These are phyloP conservation scores for Penicillium sp. DNA, from an alignment of 2,329 filamentous ascomycete genomes.

Conservation along the genomic window DNA sequence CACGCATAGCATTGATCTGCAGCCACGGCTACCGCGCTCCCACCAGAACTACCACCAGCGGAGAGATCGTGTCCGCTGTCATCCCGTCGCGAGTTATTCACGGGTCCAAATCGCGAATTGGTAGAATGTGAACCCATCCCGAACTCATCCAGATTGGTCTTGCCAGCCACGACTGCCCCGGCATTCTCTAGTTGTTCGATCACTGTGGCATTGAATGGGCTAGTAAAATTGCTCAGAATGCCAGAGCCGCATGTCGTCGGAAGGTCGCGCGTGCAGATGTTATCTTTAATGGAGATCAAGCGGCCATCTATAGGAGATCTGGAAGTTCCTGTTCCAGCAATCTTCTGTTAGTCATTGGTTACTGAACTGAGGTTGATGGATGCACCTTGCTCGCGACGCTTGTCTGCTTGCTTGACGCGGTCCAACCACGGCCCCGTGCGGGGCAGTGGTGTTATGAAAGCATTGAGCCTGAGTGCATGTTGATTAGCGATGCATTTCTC, in stretches of 20 bases:
- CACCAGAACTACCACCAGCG: slow-evolving; percentile 87
- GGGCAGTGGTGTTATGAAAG: slow-evolving; percentile 41
- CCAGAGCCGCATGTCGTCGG: slow-evolving; percentile 80
- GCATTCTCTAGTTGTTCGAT: slow-evolving; percentile 63
- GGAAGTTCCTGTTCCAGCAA: slow-evolving; percentile 25
- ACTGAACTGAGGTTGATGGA: neutral
- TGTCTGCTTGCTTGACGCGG: slow-evolving; percentile 38
- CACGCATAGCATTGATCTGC: slow-evolving; percentile 60
- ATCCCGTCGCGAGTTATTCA: slow-evolving; percentile 52
- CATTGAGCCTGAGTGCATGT: slow-evolving; percentile 37
- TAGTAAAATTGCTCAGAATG: slow-evolving; percentile 67
- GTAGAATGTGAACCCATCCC: slow-evolving; percentile 86
- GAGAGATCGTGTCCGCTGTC: slow-evolving; percentile 52
- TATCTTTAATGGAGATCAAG: slow-evolving; percentile 70
- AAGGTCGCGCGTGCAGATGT: slow-evolving; percentile 64
- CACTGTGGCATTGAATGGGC: slow-evolving; percentile 80
- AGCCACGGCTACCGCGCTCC: slow-evolving; percentile 82
- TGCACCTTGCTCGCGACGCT: slow-evolving; percentile 35
- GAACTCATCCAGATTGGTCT: slow-evolving; percentile 94
- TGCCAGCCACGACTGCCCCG: slow-evolving; percentile 66
- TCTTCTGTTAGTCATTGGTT: neutral
- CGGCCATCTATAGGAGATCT: slow-evolving; percentile 44
- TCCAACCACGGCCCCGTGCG: slow-evolving; percentile 35
- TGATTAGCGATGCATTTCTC: slow-evolving; percentile 45
- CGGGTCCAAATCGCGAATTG: slow-evolving; percentile 65